Base-by-base conservation (phyloP, 805 yeast species). In the Saccharomycopsis sp. region DNA sequence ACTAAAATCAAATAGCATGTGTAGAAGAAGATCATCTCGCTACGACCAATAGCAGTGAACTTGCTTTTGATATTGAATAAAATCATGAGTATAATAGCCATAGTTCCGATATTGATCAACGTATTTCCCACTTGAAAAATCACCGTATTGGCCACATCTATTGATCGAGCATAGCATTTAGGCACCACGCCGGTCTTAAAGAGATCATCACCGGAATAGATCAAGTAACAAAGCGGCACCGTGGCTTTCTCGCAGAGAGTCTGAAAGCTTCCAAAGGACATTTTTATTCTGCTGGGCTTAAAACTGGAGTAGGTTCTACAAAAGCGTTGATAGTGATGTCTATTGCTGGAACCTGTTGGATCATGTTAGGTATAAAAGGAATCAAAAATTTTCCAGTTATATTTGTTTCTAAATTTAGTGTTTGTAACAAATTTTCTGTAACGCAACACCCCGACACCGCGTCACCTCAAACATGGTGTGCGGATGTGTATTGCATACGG, bases 31-130 rank as follows among this genome's bases (percentile, higher is more conserved):
- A 89, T 72, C 84, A 91, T 87, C 68, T 94, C 99, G 12, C 83
- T 77, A 61, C 98, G 78, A 2, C 97, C 98, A 59, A 94, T 92
- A 12, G 98, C 97, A 0, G 99, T 94, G 69, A 89, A 92, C 75
- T 93, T 90, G 60, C 85, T 76, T 68, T 92, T 78, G 51, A 92
- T 83, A 65, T 87, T 85, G 75, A 85, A 88, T 12, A 91, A 76
- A 57, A 92, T 87, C 65, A 90, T 79, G 54, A 85, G 75, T 42
- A 87, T 63, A 49, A 89, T 79, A 3, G 80, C 72, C 38, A 94
- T 72, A 0, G 89, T 83, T 0, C 87, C 90, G 56, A 93, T 83
- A 68, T 92, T 89, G 20, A 91, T 81, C 68, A 93, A 87, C 3
- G 96, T 90, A 62, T 86, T 87, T 29, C 97, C 97, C 14, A 89